Evolutionary conservation across 768 basidiomycete genomes (phyloP).

Genomic region (Agaricus blazei): DNA sequence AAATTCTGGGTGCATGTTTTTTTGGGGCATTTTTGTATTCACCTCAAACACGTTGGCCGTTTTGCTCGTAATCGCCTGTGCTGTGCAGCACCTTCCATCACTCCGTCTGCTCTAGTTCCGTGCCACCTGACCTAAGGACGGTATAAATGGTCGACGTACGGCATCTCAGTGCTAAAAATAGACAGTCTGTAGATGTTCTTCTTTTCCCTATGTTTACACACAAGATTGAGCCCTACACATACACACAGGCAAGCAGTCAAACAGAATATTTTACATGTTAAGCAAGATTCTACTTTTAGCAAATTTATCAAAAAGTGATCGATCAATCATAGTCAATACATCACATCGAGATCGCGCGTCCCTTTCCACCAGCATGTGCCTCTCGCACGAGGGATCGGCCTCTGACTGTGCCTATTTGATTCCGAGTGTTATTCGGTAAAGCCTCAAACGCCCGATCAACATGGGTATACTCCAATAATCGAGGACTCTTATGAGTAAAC

Average conservation of each 20-base stretch:
- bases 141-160: not conserved
- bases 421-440: constrained; percentile 38
- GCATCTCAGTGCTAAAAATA: not conserved
- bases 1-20: no score
- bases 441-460: constrained; percentile 70
- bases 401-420: constrained; percentile 45
- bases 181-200: not conserved
- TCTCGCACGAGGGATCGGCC: constrained; percentile 64
- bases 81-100: no score
- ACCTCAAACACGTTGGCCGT: not conserved
- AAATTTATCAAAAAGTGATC: constrained; percentile 15
- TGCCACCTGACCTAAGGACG: constrained; percentile 1
- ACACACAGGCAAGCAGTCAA: not conserved
- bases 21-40: not conserved
- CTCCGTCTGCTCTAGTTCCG: not conserved
- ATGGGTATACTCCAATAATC: constrained; percentile 69
- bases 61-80: not conserved
- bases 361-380: constrained; percentile 58
- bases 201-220: not conserved
- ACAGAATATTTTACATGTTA: not conserved
- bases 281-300: not conserved
- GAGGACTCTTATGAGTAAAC: constrained; percentile 87
- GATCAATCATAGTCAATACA: constrained; percentile 18
- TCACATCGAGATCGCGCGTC: constrained; percentile 84
- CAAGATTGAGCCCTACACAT: not conserved